Evolutionary conservation across 352 stramenopile genomes (phyloP).

Genomic region (Phytopythium cucurbitacearum): DNA sequence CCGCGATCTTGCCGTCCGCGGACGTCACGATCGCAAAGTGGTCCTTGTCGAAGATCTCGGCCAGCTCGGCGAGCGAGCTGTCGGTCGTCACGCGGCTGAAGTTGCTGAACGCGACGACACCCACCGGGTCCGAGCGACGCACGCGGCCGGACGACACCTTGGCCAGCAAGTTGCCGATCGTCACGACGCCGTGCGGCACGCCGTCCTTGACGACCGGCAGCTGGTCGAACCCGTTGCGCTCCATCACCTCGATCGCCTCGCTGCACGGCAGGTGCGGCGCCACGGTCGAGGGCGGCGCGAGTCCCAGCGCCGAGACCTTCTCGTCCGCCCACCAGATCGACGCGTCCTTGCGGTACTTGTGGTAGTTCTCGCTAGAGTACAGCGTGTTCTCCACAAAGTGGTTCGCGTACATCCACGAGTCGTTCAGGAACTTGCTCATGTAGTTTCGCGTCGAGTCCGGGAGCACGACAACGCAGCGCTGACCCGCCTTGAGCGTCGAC

Average conservation of each 20-base stretch:
- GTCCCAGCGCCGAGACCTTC: slow-evolving; percentile 66
- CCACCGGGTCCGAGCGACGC: slow-evolving; percentile 73
- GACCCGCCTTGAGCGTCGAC: slow-evolving; percentile 66
- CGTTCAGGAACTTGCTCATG: slow-evolving; percentile 96
- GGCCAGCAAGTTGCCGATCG: slow-evolving; percentile 93
- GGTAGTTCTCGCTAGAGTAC: slow-evolving; percentile 71
- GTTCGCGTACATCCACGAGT: slow-evolving; percentile 92
- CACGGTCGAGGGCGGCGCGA: slow-evolving; percentile 86
- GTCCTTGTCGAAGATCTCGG: slow-evolving; percentile 94
- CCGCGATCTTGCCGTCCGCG: slow-evolving; percentile 75
- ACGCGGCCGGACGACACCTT: slow-evolving; percentile 87
- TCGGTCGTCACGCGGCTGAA: slow-evolving; percentile 90
- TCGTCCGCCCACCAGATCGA: slow-evolving; percentile 92
- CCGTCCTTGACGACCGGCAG: slow-evolving; percentile 68
- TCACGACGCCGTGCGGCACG: slow-evolving; percentile 91
- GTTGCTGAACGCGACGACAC: slow-evolving; percentile 91
- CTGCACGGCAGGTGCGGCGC: slow-evolving; percentile 79
- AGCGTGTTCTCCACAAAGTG: slow-evolving; percentile 63
- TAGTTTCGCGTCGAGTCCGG: slow-evolving; percentile 96
- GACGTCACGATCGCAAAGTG: slow-evolving; percentile 91
- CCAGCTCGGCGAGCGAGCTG: slow-evolving; percentile 87
- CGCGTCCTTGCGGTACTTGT: slow-evolving; percentile 58
- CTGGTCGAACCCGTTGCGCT: slow-evolving; percentile 87
- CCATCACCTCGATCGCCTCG: slow-evolving; percentile 91
- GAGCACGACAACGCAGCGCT: slow-evolving; percentile 93